Conservation (phyloP, 768 basidiomycete species). For the Mycena venus region DNA sequence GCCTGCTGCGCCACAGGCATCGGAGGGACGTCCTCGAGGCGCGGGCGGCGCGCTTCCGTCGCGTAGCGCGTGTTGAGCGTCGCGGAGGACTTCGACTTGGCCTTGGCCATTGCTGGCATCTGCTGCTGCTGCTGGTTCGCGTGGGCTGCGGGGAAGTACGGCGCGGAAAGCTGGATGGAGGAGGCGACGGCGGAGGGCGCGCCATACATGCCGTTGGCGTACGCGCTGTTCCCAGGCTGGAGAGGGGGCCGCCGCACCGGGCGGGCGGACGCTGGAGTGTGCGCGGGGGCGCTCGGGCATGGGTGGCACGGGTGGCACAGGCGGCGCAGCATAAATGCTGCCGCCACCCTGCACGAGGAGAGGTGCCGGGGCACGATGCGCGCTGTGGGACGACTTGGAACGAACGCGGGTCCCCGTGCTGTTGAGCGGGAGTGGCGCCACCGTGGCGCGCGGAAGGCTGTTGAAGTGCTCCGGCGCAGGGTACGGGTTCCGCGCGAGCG, state of each 20-base stretch:
- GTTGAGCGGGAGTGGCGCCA: not conserved
- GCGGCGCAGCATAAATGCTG: not conserved
- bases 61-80: constrained; percentile 17
- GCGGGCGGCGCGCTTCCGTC: constrained; percentile 3
- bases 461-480: constrained; percentile 1
- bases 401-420: no score
- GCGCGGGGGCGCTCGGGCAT: constrained; percentile 5
- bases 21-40: constrained; percentile 4
- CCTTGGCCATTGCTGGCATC: not conserved
- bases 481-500: constrained; percentile 27
- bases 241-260: constrained; percentile 22
- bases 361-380: not conserved
- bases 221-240: constrained; percentile 9
- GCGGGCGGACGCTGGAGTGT: not conserved
- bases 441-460: not conserved
- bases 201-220: constrained; percentile 20
- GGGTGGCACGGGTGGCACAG: constrained; percentile 11
- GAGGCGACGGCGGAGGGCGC: not conserved
- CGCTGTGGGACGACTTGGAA: constrained; percentile 18
- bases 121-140: not conserved
- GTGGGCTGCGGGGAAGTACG: not conserved
- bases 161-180: not conserved
- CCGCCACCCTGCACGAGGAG: not conserved
- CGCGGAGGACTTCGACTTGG: constrained; percentile 17
- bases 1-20: not conserved